Percentiles rank a stretch among this genome's conserved stretches.
phyloP scores from a whole-genome alignment of 805 yeast species.

The Metschnikowia borealis region DNA sequence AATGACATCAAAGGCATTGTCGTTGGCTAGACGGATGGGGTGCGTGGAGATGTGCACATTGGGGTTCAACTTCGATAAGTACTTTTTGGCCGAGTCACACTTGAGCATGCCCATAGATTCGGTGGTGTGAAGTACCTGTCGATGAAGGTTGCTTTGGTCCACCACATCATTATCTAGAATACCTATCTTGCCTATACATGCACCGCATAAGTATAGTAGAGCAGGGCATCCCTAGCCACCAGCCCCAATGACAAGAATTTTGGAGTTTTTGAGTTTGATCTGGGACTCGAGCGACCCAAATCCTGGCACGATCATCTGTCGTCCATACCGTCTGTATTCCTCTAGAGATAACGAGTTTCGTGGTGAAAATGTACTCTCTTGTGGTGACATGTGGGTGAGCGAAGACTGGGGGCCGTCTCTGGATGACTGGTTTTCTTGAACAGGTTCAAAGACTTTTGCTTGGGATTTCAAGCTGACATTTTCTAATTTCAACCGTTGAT shows the following conservation, averaged over 20 bases:
- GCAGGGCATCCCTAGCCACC: slow-evolving; percentile 98
- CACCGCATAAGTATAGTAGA: slow-evolving; percentile 73
- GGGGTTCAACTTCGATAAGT: slow-evolving; percentile 60
- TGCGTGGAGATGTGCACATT: slow-evolving; percentile 52
- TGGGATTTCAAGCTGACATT: slow-evolving; percentile 13
- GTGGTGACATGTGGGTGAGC: too few species aligned
- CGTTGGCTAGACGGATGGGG: slow-evolving; percentile 46
- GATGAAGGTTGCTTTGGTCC: slow-evolving; percentile 78
- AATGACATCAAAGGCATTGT: slow-evolving; percentile 63
- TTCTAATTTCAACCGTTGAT: slow-evolving; percentile 4
- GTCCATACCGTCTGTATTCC: slow-evolving; percentile 82
- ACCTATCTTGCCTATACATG: slow-evolving; percentile 84
- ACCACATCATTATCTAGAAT: slow-evolving; percentile 85
- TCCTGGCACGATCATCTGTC: slow-evolving; percentile 92
- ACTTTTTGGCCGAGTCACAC: slow-evolving; percentile 70
- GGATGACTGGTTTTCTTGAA: neutral
- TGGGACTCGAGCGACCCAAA: slow-evolving; percentile 57
- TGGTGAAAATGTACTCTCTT: neutral
- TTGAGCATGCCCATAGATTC: slow-evolving; percentile 65
- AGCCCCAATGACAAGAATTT: slow-evolving; percentile 82
- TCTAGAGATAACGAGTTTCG: slow-evolving; percentile 38
- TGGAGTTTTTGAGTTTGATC: slow-evolving; percentile 49
- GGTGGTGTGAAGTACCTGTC: slow-evolving; percentile 80
- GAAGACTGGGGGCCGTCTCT: too few species aligned
- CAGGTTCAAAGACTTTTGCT: neutral